Evolutionary conservation across 2,329 filamentous ascomycete species (phyloP), one percentile per base, ranked within the genome.

Genomic region (Fusarium pseudograminearum): DNA sequence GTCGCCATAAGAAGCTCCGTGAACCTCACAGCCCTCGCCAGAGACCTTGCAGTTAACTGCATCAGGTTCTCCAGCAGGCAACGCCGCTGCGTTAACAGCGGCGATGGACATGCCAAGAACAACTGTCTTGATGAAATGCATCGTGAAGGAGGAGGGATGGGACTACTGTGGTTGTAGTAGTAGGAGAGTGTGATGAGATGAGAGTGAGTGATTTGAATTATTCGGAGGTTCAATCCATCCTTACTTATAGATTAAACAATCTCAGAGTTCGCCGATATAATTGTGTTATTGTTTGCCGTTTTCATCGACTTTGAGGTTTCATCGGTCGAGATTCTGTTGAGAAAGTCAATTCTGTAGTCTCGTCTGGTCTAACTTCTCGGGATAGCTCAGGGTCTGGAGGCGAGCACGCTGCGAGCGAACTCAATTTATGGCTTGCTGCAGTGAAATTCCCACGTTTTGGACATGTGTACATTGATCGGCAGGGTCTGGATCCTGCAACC

Each of bases 41-140:
- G 31, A 30, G 22, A 30, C 38, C 10, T 64, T 33, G 59, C 61
- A 64, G 22, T 22, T 11, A 14, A 48, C 9, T 26, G 20, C 22
- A 9, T 34, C 22, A 12, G 48, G 22, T 5, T 36, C 59, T 4
- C 33, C 59, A 1, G 59, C 20, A 6, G 61, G 59, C 38, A 64
- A 40, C 24, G 44, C 61, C 8, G 61, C 61, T 2, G 61, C 59
- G 20, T 50, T 64, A 28, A 31, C 52, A 31, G 40, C 34, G 34
- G 60, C 51, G 11, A 65, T 38, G 40, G 51, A 41, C 24, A 64
- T 36, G 16, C 60, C 28, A 41, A 54, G 63, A 15, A 58, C 22
- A 9, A 64, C 30, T 12, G 53, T 46, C 44, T 65, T 65, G 45
- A 45, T 33, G 33, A 65, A 36, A 34, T 51, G 61, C 61, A 65